These are phyloP conservation scores for Carnegiea gigantea DNA, from an alignment of 179 eudicot genomes.

Conservation along the genomic window DNA sequence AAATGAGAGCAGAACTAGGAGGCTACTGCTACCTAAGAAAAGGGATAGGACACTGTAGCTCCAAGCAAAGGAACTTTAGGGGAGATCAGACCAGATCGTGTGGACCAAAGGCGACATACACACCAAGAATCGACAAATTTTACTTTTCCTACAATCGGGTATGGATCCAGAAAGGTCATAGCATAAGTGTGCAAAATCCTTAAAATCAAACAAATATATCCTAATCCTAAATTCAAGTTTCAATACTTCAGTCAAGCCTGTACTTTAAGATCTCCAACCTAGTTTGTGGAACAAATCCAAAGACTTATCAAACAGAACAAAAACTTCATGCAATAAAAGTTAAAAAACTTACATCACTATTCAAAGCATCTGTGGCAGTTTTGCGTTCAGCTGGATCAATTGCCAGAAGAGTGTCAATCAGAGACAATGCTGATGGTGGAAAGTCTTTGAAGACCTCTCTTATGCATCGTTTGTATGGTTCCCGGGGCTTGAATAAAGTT, in stretches of 20 bases:
- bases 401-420: constrained; percentile 77
- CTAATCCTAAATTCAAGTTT: neutral
- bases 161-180: too few relatives aligned
- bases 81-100: too few relatives aligned
- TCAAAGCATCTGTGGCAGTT: constrained; percentile 78
- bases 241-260: neutral
- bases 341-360: constrained; percentile 65
- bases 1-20: too few relatives aligned
- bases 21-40: too few relatives aligned
- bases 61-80: too few relatives aligned
- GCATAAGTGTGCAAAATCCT: neutral
- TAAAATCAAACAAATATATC: neutral
- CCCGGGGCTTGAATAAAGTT: constrained; percentile 75
- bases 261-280: neutral
- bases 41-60: too few relatives aligned
- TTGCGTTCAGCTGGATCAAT: constrained; percentile 82
- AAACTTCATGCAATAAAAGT: neutral
- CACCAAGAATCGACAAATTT: too few relatives aligned
- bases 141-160: too few relatives aligned
- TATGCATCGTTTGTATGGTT: constrained; percentile 76
- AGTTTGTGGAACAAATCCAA: neutral
- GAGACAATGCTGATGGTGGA: constrained; percentile 65
- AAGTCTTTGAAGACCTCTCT: constrained; percentile 70
- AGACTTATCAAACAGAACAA: neutral
- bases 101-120: too few relatives aligned